Evolutionary conservation across 1,284 basidiomycete species (phyloP), one percentile per base, ranked within the genome.

Genomic region (Pterulicium gracile): DNA sequence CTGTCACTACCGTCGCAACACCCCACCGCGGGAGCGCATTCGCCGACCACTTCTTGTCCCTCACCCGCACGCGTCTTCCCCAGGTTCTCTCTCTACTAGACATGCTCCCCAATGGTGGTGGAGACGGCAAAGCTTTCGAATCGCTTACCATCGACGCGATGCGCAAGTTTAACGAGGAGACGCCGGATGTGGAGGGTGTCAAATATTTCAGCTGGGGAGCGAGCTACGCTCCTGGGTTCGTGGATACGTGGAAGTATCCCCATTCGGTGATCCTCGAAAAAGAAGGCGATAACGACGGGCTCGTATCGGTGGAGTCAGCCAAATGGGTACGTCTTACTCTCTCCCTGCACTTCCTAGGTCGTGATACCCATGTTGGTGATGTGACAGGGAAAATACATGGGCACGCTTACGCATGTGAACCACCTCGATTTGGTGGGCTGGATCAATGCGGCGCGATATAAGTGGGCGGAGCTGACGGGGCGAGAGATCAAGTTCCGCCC

Each of bases 131-230:
- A 50, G 94, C 94, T 2, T 97, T 97, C 54, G 81, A 90, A 56
- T 85, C 77, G 45, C 76, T 98, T 41, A 93, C 91, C 0, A 64
- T 83, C n/a, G 79, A 82, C 32, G 81, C 79, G 49, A 97, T 97
- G 93, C 74, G 72, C 24, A 66, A 73, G 49, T 98, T 98, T 66
- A 98, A 98, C 59, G 76, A 85, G 49, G 71, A 82, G 35, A 89
- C 88, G 0, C 82, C 86, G 0, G 82, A 97, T 56, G 73, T 81
- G 1, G 69, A 74, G 0, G 77, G 77, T 22, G 85, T 96, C 48
- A 73, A 77, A 52, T 97, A 97, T 63, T 94, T 87, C 57, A 91
- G 87, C 56, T 98, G 91, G 87, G 94, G 94, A 7, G 93, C 94
- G 3, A 72, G 73, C 18, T 94, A 92, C 60, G 77, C 87, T 12